Evolutionary conservation across 108 stramenopile genomes (phyloP), one percentile per base, ranked within the genome.

Genomic region (Epithemia pelagica): DNA sequence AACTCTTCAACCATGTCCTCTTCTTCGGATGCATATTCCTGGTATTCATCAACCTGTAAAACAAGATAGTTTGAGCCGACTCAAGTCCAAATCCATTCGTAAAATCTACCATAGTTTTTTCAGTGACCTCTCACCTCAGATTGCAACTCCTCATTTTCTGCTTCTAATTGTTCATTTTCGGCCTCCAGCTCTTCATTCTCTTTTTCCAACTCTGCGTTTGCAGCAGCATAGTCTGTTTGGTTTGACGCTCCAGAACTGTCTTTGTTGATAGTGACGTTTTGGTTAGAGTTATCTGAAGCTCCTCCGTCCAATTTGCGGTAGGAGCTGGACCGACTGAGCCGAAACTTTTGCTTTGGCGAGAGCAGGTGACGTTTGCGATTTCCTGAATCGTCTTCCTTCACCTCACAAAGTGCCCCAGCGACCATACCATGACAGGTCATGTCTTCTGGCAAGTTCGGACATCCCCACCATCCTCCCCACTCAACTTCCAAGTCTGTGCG

Each of bases 381-480:
- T n/a, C n/a, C 37, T 15, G 37, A 5, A 46, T 46, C 37, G 37
- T 46, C 37, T 46, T 46, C 37, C 21, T 68, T 52, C 32, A 46
- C 61, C 52, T 74, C 67, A 52, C 80, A 81, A 65, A 81, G 63
- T 32, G 69, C 80, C 28, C 80, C 80, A 27, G 64, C 31, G 21
- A 81, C 65, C 32, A 54, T 1, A 0, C 72, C 66, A 30, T 64
- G 69, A 67, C 80, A 81, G 23, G 70, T 54, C 52, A 74, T 72
- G 21, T 65, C 62, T 10, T 46, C 37, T 20, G 74, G 71, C 27
- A 52, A 58, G 25, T 65, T 28, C n/a, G 80, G 80, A 57, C 80
- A 81, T 53, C 75, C 80, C 80, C 80, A 81, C 27, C 63, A 54
- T 28, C 66, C 73, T 0, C 80, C 80, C 75, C 75, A 81, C 26